Base-by-base conservation (phyloP, 1,139 yeast genomes). In the Candida labiduridarum region DNA sequence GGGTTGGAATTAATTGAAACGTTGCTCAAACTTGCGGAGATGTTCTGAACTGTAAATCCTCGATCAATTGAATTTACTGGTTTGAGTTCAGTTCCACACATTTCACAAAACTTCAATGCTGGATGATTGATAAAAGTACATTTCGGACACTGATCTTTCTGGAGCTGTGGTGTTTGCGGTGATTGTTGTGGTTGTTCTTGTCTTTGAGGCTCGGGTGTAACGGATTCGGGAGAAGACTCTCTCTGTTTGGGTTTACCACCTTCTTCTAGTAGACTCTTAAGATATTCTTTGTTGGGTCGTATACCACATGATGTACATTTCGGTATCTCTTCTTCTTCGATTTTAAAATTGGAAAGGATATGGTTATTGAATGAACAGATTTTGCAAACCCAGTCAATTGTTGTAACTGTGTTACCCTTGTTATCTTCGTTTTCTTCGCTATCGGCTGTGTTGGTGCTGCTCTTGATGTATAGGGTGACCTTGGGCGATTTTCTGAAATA, bases 111-210 rank as follows among this genome's bases (percentile, higher is more conserved):
- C 45, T 78, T 71, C 74, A 94, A 71, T 3, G 89, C 82, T 0
- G 92, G 88, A 65, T 92, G 97, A 63, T 94, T 94, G 14, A 82
- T 72, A 61, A 92, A 94, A 0, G 98, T 94, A 61, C 98, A 94
- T 43, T 79, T 76, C 0, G 91, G 85, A 58, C 99, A 94, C 45
- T 77, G 76, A 41, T 77, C 73, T 49, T 80, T 76, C 29, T 25
- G 29, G 9, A 25, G 29, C 29, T 25, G 29, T 25, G 29, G 29
- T 9, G 45, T 15, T 12, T 40, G 38, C 22, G 6, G n/a, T 27
- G 12, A 11, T 30, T 9, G 34, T n/a, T 9, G 14, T 30, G 34
- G 14, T 30, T 10, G 34, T 4, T 27, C 14, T 12, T 12, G 4
- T n/a, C 18, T 8, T 43, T 43, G 33, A 11, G 50, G 49, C 30